Evolutionary conservation across 768 basidiomycete species (phyloP).

Genomic region (Lentinula lateritia): DNA sequence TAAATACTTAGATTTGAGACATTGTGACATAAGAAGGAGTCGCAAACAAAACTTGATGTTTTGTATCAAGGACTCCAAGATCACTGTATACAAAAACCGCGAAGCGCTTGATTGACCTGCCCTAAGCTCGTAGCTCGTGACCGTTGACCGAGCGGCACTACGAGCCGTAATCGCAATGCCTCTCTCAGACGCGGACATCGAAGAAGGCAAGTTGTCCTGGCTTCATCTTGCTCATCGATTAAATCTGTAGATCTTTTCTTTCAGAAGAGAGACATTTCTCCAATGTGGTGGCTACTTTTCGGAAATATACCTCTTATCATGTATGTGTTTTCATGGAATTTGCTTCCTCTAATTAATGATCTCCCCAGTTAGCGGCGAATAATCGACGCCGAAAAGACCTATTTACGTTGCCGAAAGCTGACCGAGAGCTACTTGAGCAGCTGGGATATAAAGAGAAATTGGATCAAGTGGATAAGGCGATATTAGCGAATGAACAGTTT

Average conservation of each 20-base stretch:
- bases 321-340: constrained; percentile 30
- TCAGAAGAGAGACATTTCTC: constrained; percentile 66
- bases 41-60: too few species aligned
- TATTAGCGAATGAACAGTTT: constrained; percentile 76
- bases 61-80: too few species aligned
- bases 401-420: constrained; percentile 59
- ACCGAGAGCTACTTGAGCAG: constrained; percentile 60
- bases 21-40: not conserved
- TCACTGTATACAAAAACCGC: too few species aligned
- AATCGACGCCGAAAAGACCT: constrained; percentile 73
- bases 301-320: constrained; percentile 70
- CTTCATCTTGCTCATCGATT: not conserved
- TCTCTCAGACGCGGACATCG: constrained; percentile 2
- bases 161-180: not conserved
- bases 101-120: not conserved
- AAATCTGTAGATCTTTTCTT: not conserved
- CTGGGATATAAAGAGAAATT: constrained; percentile 80
- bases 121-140: not conserved
- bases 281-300: constrained; percentile 71
- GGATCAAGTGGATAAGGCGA: constrained; percentile 74
- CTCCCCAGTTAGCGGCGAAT: constrained; percentile 41
- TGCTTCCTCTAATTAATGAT: not conserved
- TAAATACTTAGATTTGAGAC: too few species aligned
- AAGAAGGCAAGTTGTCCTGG: not conserved
- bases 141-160: too few species aligned